phyloP scores from a whole-genome alignment of 2,329 filamentous ascomycete genomes.

The Fulvia fulva region DNA sequence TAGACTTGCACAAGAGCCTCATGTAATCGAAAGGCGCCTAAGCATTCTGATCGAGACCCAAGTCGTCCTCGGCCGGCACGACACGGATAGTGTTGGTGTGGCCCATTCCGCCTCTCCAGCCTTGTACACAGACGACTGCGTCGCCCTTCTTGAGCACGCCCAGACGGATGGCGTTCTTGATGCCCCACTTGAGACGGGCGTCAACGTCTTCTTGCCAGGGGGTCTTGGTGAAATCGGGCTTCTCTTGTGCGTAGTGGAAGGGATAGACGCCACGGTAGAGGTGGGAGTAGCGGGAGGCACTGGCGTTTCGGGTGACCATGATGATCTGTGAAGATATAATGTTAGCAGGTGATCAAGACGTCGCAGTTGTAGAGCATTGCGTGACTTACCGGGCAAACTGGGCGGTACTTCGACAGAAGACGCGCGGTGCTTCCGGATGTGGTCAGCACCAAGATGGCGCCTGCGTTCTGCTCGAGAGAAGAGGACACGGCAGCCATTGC shows the following conservation, averaged over 20 bases:
- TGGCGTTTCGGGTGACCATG: constrained; percentile 89
- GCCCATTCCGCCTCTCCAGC: constrained; percentile 87
- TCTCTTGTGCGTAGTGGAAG: constrained; percentile 87
- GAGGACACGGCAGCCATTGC: constrained; percentile 96
- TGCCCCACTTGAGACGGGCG: constrained; percentile 94
- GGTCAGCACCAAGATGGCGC: constrained; percentile 91
- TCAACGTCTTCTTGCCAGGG: constrained; percentile 99
- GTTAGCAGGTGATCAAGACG: neutral
- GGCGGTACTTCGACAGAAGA: constrained; percentile 95
- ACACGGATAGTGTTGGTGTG: constrained; percentile 75
- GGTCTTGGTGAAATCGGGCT: constrained; percentile 88
- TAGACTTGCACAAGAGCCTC: neutral
- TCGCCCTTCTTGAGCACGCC: constrained; percentile 69
- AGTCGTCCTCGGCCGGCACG: constrained; percentile 48
- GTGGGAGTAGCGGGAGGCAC: constrained; percentile 83
- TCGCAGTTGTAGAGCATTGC: neutral
- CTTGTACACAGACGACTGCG: constrained; percentile 77
- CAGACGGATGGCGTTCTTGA: constrained; percentile 79
- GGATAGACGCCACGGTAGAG: constrained; percentile 97
- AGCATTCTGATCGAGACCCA: constrained; percentile 48
- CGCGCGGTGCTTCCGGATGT: constrained; percentile 86
- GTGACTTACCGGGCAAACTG: constrained; percentile 69
- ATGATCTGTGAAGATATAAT: constrained; percentile 59
- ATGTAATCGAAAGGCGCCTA: constrained; percentile 24
- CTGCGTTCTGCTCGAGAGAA: constrained; percentile 92